Evolutionary conservation across 441 rosid genomes (phyloP).

Genomic region (Biscutella laevigata): DNA sequence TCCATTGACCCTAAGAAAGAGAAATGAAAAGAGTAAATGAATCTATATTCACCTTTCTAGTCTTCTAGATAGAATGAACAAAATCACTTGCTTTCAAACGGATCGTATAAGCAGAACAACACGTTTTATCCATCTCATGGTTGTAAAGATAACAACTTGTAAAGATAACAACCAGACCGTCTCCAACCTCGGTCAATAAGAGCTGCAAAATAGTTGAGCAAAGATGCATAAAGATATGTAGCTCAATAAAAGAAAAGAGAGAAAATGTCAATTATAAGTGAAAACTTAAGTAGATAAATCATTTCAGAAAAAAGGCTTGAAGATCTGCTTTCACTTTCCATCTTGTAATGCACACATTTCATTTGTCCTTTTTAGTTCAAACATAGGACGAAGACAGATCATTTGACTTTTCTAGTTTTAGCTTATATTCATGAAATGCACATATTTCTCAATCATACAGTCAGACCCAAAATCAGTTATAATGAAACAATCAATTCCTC

Average conservation of each 20-base stretch:
- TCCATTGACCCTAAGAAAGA: background rate
- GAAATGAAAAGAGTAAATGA: background rate
- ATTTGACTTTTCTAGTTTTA: background rate
- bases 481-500: background rate
- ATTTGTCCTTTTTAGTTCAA: too few species aligned
- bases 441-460: background rate
- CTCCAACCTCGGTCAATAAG: conserved; percentile 96
- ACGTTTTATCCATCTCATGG: conserved; percentile 87
- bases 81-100: conserved; percentile 71
- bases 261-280: background rate
- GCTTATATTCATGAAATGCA: background rate
- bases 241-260: background rate
- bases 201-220: conserved; percentile 26
- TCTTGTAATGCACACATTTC: too few species aligned
- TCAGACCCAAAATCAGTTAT: background rate
- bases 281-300: too few species aligned
- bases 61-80: conserved; percentile 50
- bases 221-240: background rate
- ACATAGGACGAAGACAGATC: too few species aligned
- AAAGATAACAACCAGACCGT: conserved; percentile 41
- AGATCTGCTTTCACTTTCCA: too few species aligned
- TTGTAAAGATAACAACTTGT: conserved; percentile 43
- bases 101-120: conserved; percentile 87
- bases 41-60: conserved; percentile 50
- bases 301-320: too few species aligned